Base-by-base conservation (phyloP, 129 eudicot genomes). In the Lactuca saligna region DNA sequence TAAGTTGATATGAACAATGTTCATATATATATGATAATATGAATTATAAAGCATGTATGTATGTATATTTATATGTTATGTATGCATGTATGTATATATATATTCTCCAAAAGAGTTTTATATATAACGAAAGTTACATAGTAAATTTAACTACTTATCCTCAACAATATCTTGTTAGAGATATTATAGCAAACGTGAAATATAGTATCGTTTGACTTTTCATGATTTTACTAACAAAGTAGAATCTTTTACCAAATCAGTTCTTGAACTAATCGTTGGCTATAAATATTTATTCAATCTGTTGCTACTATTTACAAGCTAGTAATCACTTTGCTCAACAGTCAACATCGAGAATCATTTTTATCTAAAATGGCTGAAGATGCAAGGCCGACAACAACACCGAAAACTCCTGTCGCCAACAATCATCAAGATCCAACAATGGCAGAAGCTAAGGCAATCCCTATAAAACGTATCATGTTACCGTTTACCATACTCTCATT, bases 401-500 rank as follows among this genome's bases (percentile, higher is more conserved):
- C 32, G 25, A 56, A 37, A 8, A 56, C 42, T 16, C 54, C 7
- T 44, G 50, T 7, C 5, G 25, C 59, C 51, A 20, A 61, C 39
- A 69, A 57, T 11, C 12, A 57, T 25, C 44, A 42, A 53, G 35
- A 63, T 7, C 12, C 15, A 4, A 12, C 67, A 54, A 38, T 34
- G 31, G 33, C 65, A 59, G 7, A 42, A 51, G 16, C 61, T 13
- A 37, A 69, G 35, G 5, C 68, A 54, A n/a, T 61, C 8, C 56
- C 66, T 0, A 8, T 72, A 48, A 81, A 71, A 31, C 65, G 17
- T 9, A 35, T 80, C 15, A 17, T 65, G 63, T 68, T 81, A 51
- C 53, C 60, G 3, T 37, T 84, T 71, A 67, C 65, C 61, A 57
- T 70, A 32, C 0, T 81, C 14, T n/a, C 83, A 0, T 84, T 81